These are phyloP conservation scores for Kazachstania taianensis DNA, from an alignment of 805 yeast genomes.

Conservation along the genomic window DNA sequence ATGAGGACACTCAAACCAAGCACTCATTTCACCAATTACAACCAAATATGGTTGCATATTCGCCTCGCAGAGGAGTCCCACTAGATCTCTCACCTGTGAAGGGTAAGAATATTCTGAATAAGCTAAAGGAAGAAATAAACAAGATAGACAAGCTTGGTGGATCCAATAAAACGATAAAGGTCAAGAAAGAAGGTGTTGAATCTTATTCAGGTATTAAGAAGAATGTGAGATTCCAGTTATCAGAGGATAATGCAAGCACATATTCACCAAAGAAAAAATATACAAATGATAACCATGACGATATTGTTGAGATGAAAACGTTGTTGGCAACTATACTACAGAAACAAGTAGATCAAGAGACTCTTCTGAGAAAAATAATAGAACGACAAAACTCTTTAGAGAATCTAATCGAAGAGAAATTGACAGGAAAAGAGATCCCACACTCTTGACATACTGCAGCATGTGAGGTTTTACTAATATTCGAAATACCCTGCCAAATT, in stretches of 20 bases:
- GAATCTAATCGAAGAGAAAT: constrained; percentile 4
- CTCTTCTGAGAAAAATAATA: constrained; percentile 4
- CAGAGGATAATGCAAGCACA: too few species aligned
- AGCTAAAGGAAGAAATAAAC: constrained; percentile 3
- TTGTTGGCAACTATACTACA: constrained; percentile 2
- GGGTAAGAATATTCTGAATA: constrained; percentile 2
- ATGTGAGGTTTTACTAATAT: background rate
- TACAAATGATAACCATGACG: too few species aligned
- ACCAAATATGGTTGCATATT: too few species aligned
- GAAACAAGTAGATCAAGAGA: background rate
- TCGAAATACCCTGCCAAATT: too few species aligned
- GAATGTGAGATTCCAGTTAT: too few species aligned
- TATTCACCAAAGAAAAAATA: too few species aligned
- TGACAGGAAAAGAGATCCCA: background rate
- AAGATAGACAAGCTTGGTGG: constrained; percentile 9
- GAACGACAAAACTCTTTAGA: too few species aligned
- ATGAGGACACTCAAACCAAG: background rate
- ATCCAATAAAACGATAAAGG: too few species aligned
- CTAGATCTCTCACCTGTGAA: constrained; percentile 1
- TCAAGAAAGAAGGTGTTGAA: too few species aligned
- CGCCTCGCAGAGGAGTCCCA: background rate
- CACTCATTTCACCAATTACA: too few species aligned
- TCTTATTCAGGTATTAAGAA: too few species aligned
- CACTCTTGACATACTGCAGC: background rate
- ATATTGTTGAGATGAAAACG: constrained; percentile 8